Evolutionary conservation across 1,284 basidiomycete genomes (phyloP).

Genomic region (Cutaneotrichosporon mucoides): DNA sequence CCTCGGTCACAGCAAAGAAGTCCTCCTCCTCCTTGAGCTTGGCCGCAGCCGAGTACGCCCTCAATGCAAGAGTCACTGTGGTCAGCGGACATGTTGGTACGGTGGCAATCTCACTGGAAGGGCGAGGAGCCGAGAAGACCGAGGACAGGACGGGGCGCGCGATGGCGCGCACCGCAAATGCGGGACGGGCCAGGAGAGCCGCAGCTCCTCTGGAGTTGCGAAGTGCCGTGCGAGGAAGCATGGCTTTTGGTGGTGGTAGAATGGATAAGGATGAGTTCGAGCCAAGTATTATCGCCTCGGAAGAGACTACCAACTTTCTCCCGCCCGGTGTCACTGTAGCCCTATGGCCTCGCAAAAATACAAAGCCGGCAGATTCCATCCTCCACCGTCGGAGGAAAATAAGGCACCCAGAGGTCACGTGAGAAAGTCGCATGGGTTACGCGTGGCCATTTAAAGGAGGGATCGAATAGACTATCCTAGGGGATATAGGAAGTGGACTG

Average conservation of each 20-base stretch:
- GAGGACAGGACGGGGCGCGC: neutral
- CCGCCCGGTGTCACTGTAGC: too few relatives aligned
- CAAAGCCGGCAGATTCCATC: too few relatives aligned
- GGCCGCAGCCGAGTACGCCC: conserved; percentile 16
- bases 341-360: too few relatives aligned
- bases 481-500: too few relatives aligned
- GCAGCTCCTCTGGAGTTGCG: conserved; percentile 1
- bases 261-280: too few relatives aligned
- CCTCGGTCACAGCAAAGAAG: conserved; percentile 1
- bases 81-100: neutral
- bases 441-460: too few relatives aligned
- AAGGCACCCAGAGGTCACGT: too few relatives aligned
- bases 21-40: conserved; percentile 21
- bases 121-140: neutral
- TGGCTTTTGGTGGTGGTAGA: neutral
- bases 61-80: neutral
- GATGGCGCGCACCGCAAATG: neutral
- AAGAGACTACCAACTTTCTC: too few relatives aligned
- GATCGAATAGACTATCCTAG: too few relatives aligned
- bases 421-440: too few relatives aligned
- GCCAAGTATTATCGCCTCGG: too few relatives aligned
- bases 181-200: neutral
- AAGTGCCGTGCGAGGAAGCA: conserved; percentile 6
- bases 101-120: neutral
- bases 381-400: too few relatives aligned